Base-by-base conservation (phyloP, 176 grass and related monocot species). In the Calamus simplicifolius region DNA sequence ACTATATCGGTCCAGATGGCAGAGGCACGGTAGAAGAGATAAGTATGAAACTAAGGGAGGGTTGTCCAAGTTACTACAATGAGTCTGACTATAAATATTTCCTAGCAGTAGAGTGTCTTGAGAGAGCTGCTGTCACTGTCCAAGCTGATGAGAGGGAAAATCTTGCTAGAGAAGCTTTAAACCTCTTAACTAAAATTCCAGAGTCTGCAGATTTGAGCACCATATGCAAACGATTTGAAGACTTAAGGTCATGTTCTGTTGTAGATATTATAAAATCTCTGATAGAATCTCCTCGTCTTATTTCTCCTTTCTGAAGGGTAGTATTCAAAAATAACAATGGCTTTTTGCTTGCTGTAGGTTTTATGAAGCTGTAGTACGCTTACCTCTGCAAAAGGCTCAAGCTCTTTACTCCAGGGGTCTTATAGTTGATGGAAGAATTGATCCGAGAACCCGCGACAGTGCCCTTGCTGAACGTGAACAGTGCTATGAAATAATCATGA, bases 141-240 rank as follows among this genome's bases (percentile, higher is more conserved):
- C 84, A 82, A 52, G 53, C 79, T 27, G 83, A 88, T 16, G 84
- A 91, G 66, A 77, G 75, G 73, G 83, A 91, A 14, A 82, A 65
- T 73, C 80, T 91, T 81, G 84, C 87, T 69, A 97, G 77, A 74
- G 92, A 97, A 57, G 92, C 92, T 59, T 97, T 88, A 70, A 87
- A 85, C 70, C 75, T 88, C 27, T 70, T 97, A 49, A 83, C 70
- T 26, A 97, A 77, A 69, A 80, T 88, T 68, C 92, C 92, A 72
- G 92, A 88, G 48, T 88, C 83, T 30, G 83, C 71, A 43, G 87
- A 97, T 77, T 85, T 97, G 75, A 77, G 80, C 59, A 61, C 83
- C 31, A 85, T 97, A 74, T 97, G 92, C 81, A 97, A 91, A 78
- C 82, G 92, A 64, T 97, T 97, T 87, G 92, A 87, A 73, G 84